Evolutionary conservation across 23 red algal genomes (phyloP), one percentile per base, ranked within the genome.

Genomic region (Chondrus crispus): DNA sequence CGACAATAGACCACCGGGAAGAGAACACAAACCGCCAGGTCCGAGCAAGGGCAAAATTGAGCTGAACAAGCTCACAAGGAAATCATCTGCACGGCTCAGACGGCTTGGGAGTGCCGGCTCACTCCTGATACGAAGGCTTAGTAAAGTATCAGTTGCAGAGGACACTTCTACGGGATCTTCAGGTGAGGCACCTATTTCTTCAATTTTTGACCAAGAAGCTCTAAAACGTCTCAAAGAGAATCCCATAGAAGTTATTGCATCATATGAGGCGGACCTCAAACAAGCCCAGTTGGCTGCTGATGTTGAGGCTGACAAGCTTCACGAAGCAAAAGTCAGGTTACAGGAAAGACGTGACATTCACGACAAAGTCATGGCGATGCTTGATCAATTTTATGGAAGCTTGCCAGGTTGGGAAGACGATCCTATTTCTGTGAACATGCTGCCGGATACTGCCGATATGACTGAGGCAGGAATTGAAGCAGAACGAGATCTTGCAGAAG

Each of bases 301-400:
- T 20, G 62, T 60, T 7, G 87, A 90, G 29, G 36, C 47, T 4
- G 72, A 44, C 69, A 90, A 90, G 87, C 46, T 87, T 43, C 57
- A 72, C 7, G 87, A 79, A 36, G 71, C 72, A 12, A 51, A 90
- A 18, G 33, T 44, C 8, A 53, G 60, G 37, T 50, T 90, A 13
- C 24, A 60, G 3, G 42, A 63, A 49, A 69, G 87, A 42, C 69
- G 87, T 16, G 37, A 37, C 10, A 80, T 68, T 47, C 87, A 90
- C 60, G 36, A 80, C 6, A 52, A 90, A 36, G 72, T 30, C 19
- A 90, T 90, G 71, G 26, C 62, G 5, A 90, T 90, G 42, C 72
- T 90, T 4, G 87, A 90, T 80, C 87, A 90, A 30, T 90, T 90
- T 28, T 90, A 90, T 40, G 87, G 87, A 22, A 62, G 62, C 35